These are phyloP conservation scores for Beauveria australis DNA, from an alignment of 2,329 filamentous ascomycete species.

Conservation along the genomic window DNA sequence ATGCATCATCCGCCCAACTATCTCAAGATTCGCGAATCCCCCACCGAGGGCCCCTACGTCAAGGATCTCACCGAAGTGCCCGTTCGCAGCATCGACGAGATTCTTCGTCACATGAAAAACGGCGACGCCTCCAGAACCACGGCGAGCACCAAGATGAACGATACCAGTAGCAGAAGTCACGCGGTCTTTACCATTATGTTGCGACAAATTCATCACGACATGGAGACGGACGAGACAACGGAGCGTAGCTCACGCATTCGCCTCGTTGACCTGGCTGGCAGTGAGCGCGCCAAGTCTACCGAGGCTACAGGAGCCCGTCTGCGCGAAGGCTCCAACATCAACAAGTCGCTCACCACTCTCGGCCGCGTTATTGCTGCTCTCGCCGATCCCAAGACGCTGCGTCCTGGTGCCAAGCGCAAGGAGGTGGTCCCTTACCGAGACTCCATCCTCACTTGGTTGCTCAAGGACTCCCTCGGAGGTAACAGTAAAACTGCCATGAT, in stretches of 20 bases:
- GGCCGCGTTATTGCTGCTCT: conserved; percentile 93
- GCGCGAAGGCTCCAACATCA: conserved; percentile 95
- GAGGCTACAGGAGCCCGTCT: conserved; percentile 88
- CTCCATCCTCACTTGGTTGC: conserved; percentile 72
- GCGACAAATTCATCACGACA: conserved; percentile 96
- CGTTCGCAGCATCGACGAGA: conserved; percentile 78
- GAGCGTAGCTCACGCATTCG: conserved; percentile 90
- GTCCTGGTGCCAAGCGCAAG: conserved; percentile 43
- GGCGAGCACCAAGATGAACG: conserved; percentile 98
- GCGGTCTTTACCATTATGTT: conserved; percentile 97
- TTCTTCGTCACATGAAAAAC: conserved; percentile 81
- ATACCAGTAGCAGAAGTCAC: conserved; percentile 92
- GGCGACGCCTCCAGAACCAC: conserved; percentile 83
- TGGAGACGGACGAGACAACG: conserved; percentile 95
- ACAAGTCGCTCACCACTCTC: conserved; percentile 93
- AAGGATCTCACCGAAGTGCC: conserved; percentile 93
- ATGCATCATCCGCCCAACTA: conserved; percentile 74
- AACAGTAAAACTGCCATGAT: conserved; percentile 99
- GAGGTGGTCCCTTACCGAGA: conserved; percentile 86
- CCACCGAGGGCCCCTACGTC: conserved; percentile 90
- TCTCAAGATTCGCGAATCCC: conserved; percentile 93
- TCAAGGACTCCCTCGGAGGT: conserved; percentile 91
- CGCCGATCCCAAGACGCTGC: conserved; percentile 56
- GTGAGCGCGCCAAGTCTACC: conserved; percentile 88
- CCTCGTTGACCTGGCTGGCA: conserved; percentile 89